Conservation (phyloP, 2,329 filamentous ascomycete genomes). For the Neocatenulostroma microsporum region DNA sequence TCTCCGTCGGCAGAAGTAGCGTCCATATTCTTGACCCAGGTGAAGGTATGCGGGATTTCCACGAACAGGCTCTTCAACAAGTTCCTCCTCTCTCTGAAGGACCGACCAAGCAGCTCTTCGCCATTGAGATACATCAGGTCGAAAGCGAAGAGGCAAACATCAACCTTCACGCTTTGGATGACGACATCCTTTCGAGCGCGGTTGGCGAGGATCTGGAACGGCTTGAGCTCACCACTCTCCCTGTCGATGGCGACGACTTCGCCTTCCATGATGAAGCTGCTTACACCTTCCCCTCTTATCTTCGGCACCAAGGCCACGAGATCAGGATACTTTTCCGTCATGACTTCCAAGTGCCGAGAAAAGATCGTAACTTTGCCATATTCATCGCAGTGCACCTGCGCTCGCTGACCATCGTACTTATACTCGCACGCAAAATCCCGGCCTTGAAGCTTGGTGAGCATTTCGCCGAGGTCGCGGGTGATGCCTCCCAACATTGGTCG, state of each 20-base stretch:
- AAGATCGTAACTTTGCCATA: slow-evolving; percentile 86
- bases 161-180: slow-evolving; percentile 72
- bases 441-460: slow-evolving; percentile 85
- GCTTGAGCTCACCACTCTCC: slow-evolving; percentile 69
- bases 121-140: slow-evolving; percentile 96
- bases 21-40: slow-evolving; percentile 83
- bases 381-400: slow-evolving; percentile 86
- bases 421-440: slow-evolving; percentile 89
- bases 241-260: slow-evolving; percentile 91
- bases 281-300: slow-evolving; percentile 75
- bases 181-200: slow-evolving; percentile 87
- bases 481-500: slow-evolving; percentile 95
- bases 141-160: slow-evolving; percentile 91
- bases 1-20: slow-evolving; percentile 85
- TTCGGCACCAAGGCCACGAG: slow-evolving; percentile 79
- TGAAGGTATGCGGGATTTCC: slow-evolving; percentile 77
- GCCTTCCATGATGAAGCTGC: slow-evolving; percentile 91
- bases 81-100: slow-evolving; percentile 76
- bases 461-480: slow-evolving; percentile 82
- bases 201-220: slow-evolving; percentile 85
- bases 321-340: slow-evolving; percentile 98
- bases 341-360: slow-evolving; percentile 84
- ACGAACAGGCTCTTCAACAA: slow-evolving; percentile 76
- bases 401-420: slow-evolving; percentile 95
- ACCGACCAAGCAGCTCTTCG: slow-evolving; percentile 68